Percentiles rank a stretch among this genome's conserved stretches.
These are phyloP conservation scores for Oryza coarctata DNA, from an alignment of 176 grass and related monocot species.

Conservation along the genomic window DNA sequence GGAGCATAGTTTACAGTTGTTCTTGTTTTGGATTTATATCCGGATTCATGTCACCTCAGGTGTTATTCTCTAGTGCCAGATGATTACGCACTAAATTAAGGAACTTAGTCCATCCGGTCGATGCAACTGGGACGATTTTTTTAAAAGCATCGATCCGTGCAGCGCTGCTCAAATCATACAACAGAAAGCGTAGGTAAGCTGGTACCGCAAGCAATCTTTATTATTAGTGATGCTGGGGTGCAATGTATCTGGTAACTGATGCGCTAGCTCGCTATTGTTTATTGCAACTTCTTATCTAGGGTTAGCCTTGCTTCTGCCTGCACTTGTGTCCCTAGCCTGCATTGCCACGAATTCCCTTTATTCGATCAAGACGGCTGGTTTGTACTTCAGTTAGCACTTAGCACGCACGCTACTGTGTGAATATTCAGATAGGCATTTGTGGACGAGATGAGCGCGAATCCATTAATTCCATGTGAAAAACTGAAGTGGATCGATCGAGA, in stretches of 20 bases:
- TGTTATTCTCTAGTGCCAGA: constrained; percentile 34
- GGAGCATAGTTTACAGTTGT: constrained; percentile 8
- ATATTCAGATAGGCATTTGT: no score
- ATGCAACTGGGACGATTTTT: constrained; percentile 1
- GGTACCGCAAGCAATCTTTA: background rate
- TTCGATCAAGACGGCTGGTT: no score
- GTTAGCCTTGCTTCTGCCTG: no score
- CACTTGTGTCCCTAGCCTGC: no score
- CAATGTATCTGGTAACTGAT: constrained; percentile 23
- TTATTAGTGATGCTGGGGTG: background rate
- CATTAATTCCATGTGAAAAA: no score
- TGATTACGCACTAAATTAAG: constrained; percentile 17
- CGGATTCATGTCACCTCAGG: constrained; percentile 42
- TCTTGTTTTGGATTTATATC: constrained; percentile 32
- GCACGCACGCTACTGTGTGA: no score
- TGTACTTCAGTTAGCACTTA: no score
- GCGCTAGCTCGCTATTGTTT: background rate
- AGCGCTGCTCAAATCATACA: constrained; percentile 7
- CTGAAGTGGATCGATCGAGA: no score
- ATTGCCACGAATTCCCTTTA: no score
- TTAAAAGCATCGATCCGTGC: constrained; percentile 31
- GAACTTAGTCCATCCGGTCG: background rate
- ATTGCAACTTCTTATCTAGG: no score
- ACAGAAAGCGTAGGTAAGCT: constrained; percentile 5
- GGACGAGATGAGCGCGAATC: no score